Base-by-base conservation (phyloP, 2,329 filamentous ascomycete species). In the Diaporthe citriasiana region DNA sequence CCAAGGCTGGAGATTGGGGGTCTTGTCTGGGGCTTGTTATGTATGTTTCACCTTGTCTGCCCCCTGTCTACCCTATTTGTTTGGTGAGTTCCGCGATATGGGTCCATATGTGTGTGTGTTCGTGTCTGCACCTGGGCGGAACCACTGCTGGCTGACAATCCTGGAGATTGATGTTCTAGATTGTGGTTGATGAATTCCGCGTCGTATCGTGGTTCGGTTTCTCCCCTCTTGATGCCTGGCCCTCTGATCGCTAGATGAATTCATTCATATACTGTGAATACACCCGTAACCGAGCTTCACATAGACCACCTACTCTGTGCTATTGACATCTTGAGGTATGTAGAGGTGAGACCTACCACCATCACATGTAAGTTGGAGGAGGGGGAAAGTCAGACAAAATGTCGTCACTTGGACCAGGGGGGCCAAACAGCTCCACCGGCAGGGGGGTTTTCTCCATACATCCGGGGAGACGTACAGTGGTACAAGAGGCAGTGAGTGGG, bases 31-130 rank as follows among this genome's bases (percentile, higher is more conserved):
- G 27, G 30, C 27, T 55, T 33, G 17, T 19, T 38, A 66, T 68
- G 63, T 68, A 68, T 68, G 63, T 68, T 68, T 68, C 63, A 68
- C 63, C 47, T 68, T 30, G 33, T 53, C 22, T 50, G 51, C 17
- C 33, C 47, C 33, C 33, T 68, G 47, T 68, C 33, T 53, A 13
- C 33, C 10, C 8, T 27, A 15, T 68, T 7, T 68, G 47, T 53
- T 25, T 51, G 63, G 45, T 51, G 45, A 51, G 42, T 50, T 35
- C 30, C 27, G 22, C 10, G 27, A 35, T 25, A 40, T 35, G 42
- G 42, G 57, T 7, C 57, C 57, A 42, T 40, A n/a, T n/a, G 38
- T 12, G 57, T 60, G 40, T 63, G 60, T 65, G 19, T 66, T 66
- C 42, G 60, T 50, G 60, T 50, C 42, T 65, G 60, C 60, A 65